Conservation (phyloP, 169 alveolate species). For the Plasmodium inui region DNA sequence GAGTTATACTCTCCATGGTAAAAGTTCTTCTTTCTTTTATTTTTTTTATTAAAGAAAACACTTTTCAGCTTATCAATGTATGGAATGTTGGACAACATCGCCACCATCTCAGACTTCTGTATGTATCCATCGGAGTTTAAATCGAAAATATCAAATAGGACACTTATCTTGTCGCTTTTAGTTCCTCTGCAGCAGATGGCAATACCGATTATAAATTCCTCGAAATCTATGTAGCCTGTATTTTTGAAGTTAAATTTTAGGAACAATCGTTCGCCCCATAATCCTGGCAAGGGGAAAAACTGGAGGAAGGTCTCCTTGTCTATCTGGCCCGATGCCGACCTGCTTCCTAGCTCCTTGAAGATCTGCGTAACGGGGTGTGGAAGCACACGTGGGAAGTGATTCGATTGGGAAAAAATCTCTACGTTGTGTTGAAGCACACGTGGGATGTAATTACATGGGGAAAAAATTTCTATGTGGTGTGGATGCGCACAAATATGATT, state of each 20-base stretch:
- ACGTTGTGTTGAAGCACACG: neutral
- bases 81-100: slow-evolving; percentile 91
- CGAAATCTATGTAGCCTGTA: slow-evolving; percentile 87
- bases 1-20: slow-evolving; percentile 13
- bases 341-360: slow-evolving; percentile 85
- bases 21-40: neutral
- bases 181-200: slow-evolving; percentile 91
- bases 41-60: slow-evolving; percentile 58
- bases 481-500: neutral
- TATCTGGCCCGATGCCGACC: slow-evolving; percentile 84
- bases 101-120: slow-evolving; percentile 88
- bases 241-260: slow-evolving; percentile 83
- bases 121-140: slow-evolving; percentile 86
- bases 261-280: slow-evolving; percentile 91
- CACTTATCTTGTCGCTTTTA: slow-evolving; percentile 86
- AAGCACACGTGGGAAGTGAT: neutral
- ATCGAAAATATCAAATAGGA: slow-evolving; percentile 89
- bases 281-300: slow-evolving; percentile 90
- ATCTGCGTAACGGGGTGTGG: slow-evolving; percentile 29
- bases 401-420: neutral
- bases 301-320: slow-evolving; percentile 91
- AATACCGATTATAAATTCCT: slow-evolving; percentile 88
- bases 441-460: neutral
- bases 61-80: slow-evolving; percentile 78
- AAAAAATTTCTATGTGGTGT: neutral